Conservation (phyloP, 2,329 filamentous ascomycete species). For the Colletotrichum tabaci region DNA sequence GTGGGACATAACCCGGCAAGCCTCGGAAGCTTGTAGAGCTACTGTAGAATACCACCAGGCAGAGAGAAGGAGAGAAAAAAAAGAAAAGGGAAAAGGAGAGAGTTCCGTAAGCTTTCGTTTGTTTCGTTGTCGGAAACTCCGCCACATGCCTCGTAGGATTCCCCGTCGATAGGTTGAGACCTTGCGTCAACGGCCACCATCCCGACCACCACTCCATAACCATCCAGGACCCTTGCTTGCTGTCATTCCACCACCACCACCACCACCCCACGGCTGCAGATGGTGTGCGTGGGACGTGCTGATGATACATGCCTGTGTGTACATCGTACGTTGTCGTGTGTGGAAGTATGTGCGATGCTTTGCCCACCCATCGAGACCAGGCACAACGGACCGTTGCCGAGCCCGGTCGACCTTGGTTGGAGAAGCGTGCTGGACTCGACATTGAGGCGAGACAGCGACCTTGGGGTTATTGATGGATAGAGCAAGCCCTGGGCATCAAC, state of each 20-base stretch:
- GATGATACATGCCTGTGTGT: not conserved
- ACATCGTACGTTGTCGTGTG: too few species aligned
- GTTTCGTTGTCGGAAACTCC: slow-evolving; percentile 28
- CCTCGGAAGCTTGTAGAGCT: slow-evolving; percentile 4
- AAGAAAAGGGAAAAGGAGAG: not conserved
- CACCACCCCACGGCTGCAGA: slow-evolving; percentile 7
- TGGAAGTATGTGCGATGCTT: slow-evolving; percentile 13
- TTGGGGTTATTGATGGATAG: not conserved
- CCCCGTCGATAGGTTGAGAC: not conserved
- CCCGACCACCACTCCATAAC: slow-evolving; percentile 15
- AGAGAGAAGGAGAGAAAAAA: too few species aligned
- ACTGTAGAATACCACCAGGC: too few species aligned
- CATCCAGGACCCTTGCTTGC: not conserved
- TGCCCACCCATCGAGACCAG: slow-evolving; percentile 12
- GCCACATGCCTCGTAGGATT: slow-evolving; percentile 12
- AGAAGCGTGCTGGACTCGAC: slow-evolving; percentile 5
- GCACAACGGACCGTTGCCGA: not conserved
- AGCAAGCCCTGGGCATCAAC: not conserved
- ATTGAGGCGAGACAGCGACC: too few species aligned
- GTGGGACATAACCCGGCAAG: not conserved
- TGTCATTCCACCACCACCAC: not conserved
- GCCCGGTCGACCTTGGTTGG: not conserved
- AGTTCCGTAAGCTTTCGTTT: slow-evolving; percentile 21
- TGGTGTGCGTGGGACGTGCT: slow-evolving; percentile 28
- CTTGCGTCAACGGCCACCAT: slow-evolving; percentile 17